Evolutionary conservation across 805 yeast genomes (phyloP).

Genomic region (Henningerozyma blattae): DNA sequence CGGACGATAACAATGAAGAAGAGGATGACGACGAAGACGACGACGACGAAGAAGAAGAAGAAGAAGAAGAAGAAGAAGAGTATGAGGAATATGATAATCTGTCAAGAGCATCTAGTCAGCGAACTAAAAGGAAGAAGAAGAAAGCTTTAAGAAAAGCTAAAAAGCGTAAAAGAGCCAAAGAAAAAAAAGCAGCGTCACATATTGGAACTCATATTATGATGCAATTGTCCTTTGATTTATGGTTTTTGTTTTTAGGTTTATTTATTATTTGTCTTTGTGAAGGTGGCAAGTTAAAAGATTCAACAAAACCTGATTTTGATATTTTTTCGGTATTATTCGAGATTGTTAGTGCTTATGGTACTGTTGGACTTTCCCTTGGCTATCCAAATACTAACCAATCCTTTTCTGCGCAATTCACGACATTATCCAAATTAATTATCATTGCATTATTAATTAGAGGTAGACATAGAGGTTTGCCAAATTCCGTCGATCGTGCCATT

Average conservation of each 20-base stretch:
- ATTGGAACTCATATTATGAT: slow-evolving; percentile 81
- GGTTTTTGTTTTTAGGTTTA: slow-evolving; percentile 83
- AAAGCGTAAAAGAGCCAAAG: slow-evolving; percentile 19
- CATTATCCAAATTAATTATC: slow-evolving; percentile 69
- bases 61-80: slow-evolving; percentile 7
- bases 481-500: slow-evolving; percentile 86
- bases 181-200: slow-evolving; percentile 33
- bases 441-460: slow-evolving; percentile 90
- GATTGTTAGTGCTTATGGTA: slow-evolving; percentile 89
- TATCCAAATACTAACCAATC: slow-evolving; percentile 59
- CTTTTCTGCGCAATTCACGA: slow-evolving; percentile 58
- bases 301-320: slow-evolving; percentile 38
- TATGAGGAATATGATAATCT: slow-evolving; percentile 5
- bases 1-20: slow-evolving; percentile 5
- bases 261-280: slow-evolving; percentile 84
- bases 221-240: slow-evolving; percentile 86
- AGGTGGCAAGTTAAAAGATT: slow-evolving; percentile 42
- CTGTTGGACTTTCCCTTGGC: slow-evolving; percentile 88
- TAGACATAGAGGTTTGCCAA: slow-evolving; percentile 92
- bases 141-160: slow-evolving; percentile 9
- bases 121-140: slow-evolving; percentile 10
- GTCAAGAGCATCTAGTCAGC: slow-evolving; percentile 9
- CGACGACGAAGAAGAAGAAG: slow-evolving; percentile 10
- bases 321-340: slow-evolving; percentile 75
- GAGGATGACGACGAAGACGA: slow-evolving; percentile 4